Percentiles rank a stretch among this genome's conserved stretches.
Evolutionary conservation across 176 grass and related monocot species (phyloP).

Genomic region (Musa troglodytarum): DNA sequence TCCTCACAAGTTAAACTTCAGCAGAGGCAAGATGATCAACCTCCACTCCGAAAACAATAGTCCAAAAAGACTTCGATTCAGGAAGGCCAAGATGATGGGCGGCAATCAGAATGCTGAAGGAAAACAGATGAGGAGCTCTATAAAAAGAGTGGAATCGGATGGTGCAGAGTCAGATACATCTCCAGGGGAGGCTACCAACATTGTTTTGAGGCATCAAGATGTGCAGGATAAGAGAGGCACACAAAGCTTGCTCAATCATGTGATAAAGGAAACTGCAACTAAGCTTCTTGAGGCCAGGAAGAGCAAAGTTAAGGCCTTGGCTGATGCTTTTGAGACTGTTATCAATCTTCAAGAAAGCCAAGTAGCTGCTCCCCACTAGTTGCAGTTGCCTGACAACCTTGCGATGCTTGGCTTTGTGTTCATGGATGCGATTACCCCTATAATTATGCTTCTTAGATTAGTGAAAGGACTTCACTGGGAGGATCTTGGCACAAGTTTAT

Average conservation of each 20-base stretch:
- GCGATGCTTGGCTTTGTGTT: too few relatives aligned
- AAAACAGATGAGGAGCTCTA: background rate
- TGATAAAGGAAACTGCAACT: constrained; percentile 58
- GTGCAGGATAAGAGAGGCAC: constrained; percentile 24
- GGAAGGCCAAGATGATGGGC: constrained; percentile 9
- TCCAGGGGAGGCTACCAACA: constrained; percentile 6
- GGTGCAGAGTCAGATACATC: background rate
- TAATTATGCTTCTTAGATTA: too few relatives aligned
- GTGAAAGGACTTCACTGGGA: too few relatives aligned
- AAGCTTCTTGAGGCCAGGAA: constrained; percentile 47
- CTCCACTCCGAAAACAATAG: constrained; percentile 16
- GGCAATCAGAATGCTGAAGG: constrained; percentile 18
- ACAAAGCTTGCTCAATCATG: constrained; percentile 43
- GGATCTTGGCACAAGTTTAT: too few relatives aligned
- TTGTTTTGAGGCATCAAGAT: constrained; percentile 46
- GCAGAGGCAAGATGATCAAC: constrained; percentile 35
- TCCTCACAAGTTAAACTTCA: constrained; percentile 39
- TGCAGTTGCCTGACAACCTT: too few relatives aligned
- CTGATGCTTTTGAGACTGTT: constrained; percentile 60
- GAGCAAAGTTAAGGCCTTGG: constrained; percentile 77
- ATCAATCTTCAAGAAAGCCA: constrained; percentile 59
- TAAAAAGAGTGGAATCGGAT: background rate
- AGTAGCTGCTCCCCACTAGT: background rate
- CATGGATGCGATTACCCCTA: too few relatives aligned
- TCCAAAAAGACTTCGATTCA: constrained; percentile 33